These are phyloP conservation scores for Rhododendron mucronatum DNA, from an alignment of 148 eudicot species.

Conservation along the genomic window DNA sequence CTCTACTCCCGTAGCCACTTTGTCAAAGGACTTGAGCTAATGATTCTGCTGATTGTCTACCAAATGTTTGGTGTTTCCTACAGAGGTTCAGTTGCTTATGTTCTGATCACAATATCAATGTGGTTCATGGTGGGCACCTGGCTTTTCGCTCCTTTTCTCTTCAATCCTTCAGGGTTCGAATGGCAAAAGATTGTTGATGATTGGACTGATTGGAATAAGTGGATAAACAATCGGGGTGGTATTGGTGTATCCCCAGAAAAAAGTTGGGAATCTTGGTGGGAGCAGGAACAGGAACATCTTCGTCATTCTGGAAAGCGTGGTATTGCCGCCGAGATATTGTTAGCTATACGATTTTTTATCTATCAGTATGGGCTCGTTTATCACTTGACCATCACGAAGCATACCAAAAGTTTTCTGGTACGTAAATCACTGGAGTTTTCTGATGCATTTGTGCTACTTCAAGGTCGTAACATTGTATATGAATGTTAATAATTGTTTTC, in stretches of 20 bases:
- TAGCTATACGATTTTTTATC: slow-evolving; percentile 74
- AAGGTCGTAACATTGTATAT: background rate
- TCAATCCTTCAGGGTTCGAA: slow-evolving; percentile 98
- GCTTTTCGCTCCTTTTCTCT: slow-evolving; percentile 97
- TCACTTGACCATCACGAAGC: slow-evolving; percentile 64
- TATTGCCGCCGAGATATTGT: slow-evolving; percentile 60
- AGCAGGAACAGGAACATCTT: slow-evolving; percentile 97
- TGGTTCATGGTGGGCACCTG: slow-evolving; percentile 98
- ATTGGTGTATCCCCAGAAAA: slow-evolving; percentile 93
- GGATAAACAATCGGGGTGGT: slow-evolving; percentile 90
- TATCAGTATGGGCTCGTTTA: slow-evolving; percentile 98
- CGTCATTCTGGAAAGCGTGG: slow-evolving; percentile 87
- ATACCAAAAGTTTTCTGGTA: slow-evolving; percentile 66
- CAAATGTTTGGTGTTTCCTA: slow-evolving; percentile 71
- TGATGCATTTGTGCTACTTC: background rate
- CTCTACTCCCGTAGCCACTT: slow-evolving; percentile 98
- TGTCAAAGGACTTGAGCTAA: slow-evolving; percentile 94
- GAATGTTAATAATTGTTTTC: background rate
- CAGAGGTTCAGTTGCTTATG: slow-evolving; percentile 68
- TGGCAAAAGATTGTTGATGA: slow-evolving; percentile 99
- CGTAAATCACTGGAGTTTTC: slow-evolving; percentile 1
- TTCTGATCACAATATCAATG: slow-evolving; percentile 81
- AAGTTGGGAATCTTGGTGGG: slow-evolving; percentile 99
- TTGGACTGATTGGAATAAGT: slow-evolving; percentile 98
- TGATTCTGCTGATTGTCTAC: slow-evolving; percentile 84